Percentiles rank a stretch among this genome's conserved stretches.
Evolutionary conservation across 106 monocot genomes (phyloP).

Genomic region (Platanthera guangdongensis): DNA sequence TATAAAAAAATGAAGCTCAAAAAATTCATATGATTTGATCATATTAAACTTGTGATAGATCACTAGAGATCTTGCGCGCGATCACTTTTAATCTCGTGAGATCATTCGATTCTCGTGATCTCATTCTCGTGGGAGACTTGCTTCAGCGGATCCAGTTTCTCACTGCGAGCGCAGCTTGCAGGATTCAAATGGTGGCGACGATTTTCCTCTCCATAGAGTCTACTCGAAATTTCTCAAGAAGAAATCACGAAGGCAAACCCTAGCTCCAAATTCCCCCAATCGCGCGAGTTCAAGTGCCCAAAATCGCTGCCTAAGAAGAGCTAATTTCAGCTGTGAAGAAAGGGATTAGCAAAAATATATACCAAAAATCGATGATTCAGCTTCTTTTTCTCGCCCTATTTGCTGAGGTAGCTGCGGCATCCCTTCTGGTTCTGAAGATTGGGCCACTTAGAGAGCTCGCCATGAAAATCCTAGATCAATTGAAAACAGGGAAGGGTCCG

Average conservation of each 20-base stretch:
- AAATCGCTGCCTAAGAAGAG: background rate
- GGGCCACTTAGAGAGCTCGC: conserved; percentile 80
- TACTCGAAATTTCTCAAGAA: background rate
- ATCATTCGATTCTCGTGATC: too few species aligned
- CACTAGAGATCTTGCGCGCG: too few species aligned
- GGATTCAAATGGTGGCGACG: too few species aligned
- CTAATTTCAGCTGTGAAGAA: background rate
- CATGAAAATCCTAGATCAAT: conserved; percentile 67
- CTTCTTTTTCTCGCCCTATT: conserved; percentile 81
- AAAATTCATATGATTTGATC: too few species aligned
- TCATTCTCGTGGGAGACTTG: too few species aligned
- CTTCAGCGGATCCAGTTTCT: too few species aligned
- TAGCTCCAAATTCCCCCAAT: background rate
- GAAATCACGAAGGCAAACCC: background rate
- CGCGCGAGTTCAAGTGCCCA: background rate
- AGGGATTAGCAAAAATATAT: background rate
- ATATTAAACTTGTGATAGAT: too few species aligned
- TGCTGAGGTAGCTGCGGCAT: conserved; percentile 70
- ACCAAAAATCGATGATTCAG: conserved; percentile 54
- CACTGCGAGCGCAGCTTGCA: too few species aligned
- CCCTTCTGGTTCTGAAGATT: conserved; percentile 79
- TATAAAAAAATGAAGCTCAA: too few species aligned
- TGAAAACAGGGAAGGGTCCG: conserved; percentile 76
- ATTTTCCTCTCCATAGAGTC: background rate
- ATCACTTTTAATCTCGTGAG: too few species aligned